These are phyloP conservation scores for Lenzites betulinus DNA, from an alignment of 768 basidiomycete genomes.

Conservation along the genomic window DNA sequence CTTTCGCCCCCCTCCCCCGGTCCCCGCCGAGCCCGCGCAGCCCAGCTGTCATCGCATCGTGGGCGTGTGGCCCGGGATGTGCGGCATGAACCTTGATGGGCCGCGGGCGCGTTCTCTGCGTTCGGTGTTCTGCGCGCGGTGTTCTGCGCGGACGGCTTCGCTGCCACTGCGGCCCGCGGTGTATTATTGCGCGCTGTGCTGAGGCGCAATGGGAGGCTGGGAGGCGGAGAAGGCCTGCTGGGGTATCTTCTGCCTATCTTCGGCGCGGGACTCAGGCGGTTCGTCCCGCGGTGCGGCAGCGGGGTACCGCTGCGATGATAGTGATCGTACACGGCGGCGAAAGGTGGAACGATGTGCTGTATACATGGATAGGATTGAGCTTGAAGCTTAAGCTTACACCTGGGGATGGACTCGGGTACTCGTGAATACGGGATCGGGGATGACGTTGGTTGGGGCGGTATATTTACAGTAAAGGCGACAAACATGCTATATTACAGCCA, in stretches of 20 bases:
- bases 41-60: not conserved
- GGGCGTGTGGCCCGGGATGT: too few species aligned
- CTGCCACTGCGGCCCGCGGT: not conserved
- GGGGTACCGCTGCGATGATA: not conserved
- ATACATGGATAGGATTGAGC: too few species aligned
- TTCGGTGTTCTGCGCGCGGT: not conserved
- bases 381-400: too few species aligned
- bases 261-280: conserved; percentile 11
- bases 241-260: conserved; percentile 23
- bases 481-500: conserved; percentile 21
- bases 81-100: too few species aligned
- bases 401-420: too few species aligned
- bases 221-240: not conserved
- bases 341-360: not conserved
- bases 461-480: conserved; percentile 22
- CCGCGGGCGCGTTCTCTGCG: too few species aligned
- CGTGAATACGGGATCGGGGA: not conserved
- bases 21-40: not conserved
- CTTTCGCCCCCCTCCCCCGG: not conserved
- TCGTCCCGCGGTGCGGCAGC: conserved; percentile 6
- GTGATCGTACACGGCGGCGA: not conserved
- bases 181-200: not conserved
- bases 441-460: conserved; percentile 7
- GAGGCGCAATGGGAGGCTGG: not conserved
- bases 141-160: not conserved